Evolutionary conservation across 2,329 filamentous ascomycete genomes (phyloP), one percentile per base, ranked within the genome.

Genomic region (Stylonectria norvegica): DNA sequence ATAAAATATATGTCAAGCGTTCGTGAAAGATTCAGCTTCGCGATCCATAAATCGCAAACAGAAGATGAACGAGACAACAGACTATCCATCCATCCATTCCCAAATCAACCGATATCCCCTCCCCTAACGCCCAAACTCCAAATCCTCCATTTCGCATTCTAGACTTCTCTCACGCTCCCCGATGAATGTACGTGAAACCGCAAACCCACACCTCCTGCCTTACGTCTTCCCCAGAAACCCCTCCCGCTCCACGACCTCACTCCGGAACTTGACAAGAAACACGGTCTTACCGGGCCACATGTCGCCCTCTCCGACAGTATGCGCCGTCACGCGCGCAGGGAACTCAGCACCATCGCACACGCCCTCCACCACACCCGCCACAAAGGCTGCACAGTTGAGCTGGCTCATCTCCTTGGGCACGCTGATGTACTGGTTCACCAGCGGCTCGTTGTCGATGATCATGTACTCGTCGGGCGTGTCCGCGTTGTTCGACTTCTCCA

Each of bases 271-370:
- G 59, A 98, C 83, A 63, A 98, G 66, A 61, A 96, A 98, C 20
- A 98, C 90, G 30, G 93, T 98, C 72, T 93, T 88, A 22, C 87
- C 88, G 0, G 93, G 93, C 90, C 91, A 97, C 81, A 97, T 84
- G 58, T 91, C 88, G 49, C 83, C 78, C 62, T 76, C 77, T 11
- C 67, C 69, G 56, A 85, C 82, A 47, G 81, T 89, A 63, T 98
- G 93, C 52, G 93, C 91, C 43, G 86, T 93, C 15, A 97, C 93
- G 48, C 85, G 83, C 0, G 89, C 91, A 33, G 85, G 82, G 61
- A 96, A 96, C 5, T 86, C 90, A 29, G 87, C 88, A 7, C 89
- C 91, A 66, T 97, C 93, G 65, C 93, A 95, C 9, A 95, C 83
- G 16, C 93, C 93, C 74, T 98, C 93, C 41, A 98, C 83, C 48